A percentile compares a stretch with the other conserved stretches of the same genome.
These are phyloP conservation scores for Clausena lansium DNA, from an alignment of 345 rosid genomes.

Conservation along the genomic window DNA sequence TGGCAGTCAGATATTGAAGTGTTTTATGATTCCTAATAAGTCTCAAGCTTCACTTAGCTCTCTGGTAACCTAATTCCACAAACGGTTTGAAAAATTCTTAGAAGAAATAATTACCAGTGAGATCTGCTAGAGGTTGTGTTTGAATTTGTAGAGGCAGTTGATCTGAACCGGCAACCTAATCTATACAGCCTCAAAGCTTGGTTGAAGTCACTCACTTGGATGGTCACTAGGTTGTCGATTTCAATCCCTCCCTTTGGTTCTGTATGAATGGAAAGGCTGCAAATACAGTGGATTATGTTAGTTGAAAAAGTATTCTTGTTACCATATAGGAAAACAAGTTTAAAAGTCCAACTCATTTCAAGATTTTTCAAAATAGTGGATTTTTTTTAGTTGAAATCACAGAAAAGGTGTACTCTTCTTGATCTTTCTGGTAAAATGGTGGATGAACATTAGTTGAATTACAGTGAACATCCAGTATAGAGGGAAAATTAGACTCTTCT, in stretches of 20 bases:
- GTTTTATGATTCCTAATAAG: neutral
- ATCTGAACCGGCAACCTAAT: slow-evolving; percentile 69
- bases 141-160: slow-evolving; percentile 77
- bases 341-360: neutral
- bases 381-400: neutral
- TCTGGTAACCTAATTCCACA: neutral
- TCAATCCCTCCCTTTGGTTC: slow-evolving; percentile 57
- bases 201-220: slow-evolving; percentile 54
- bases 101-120: slow-evolving; percentile 58
- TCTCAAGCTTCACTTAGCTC: neutral
- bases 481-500: neutral
- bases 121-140: slow-evolving; percentile 74
- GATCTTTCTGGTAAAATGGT: neutral
- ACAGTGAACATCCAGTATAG: neutral
- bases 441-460: neutral
- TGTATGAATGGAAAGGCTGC: slow-evolving; percentile 67
- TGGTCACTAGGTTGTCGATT: slow-evolving; percentile 61
- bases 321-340: slow-evolving; percentile 6
- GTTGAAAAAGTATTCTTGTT: slow-evolving; percentile 5
- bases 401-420: neutral
- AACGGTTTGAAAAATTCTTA: neutral
- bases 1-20: neutral
- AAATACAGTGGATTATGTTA: slow-evolving; percentile 13
- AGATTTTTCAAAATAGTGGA: neutral
- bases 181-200: slow-evolving; percentile 69